A percentile compares a stretch with the other conserved stretches of the same genome.
phyloP scores from a whole-genome alignment of 805 yeast species.

The Candida boleticola region DNA sequence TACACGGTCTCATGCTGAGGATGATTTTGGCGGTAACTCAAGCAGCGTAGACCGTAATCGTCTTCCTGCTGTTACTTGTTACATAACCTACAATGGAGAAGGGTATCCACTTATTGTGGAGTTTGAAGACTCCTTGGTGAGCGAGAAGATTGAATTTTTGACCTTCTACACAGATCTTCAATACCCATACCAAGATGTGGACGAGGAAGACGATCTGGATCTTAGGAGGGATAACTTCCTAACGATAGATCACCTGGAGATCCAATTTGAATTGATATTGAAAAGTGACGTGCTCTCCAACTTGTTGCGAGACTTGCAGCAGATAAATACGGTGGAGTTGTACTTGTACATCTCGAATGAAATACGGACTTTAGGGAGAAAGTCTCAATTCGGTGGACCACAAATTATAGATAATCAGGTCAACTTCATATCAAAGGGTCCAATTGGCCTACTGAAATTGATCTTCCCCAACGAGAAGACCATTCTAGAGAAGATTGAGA shows the following conservation, averaged over 20 bases:
- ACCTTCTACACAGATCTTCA: conserved; percentile 33
- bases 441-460: conserved; percentile 69
- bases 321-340: conserved; percentile 35
- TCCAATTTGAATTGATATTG: conserved; percentile 36
- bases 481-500: conserved; percentile 58
- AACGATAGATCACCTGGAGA: conserved; percentile 25
- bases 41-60: conserved; percentile 5
- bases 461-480: conserved; percentile 62
- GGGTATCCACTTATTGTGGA: conserved; percentile 39
- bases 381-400: conserved; percentile 4
- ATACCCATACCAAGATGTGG: conserved; percentile 20
- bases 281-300: conserved; percentile 38
- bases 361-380: conserved; percentile 5
- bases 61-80: conserved; percentile 25
- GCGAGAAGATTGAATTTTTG: conserved; percentile 40
- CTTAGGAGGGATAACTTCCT: conserved; percentile 7
- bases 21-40: background rate
- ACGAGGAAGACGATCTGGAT: conserved; percentile 8
- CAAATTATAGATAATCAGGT: conserved; percentile 34
- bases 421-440: conserved; percentile 64
- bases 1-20: conserved; percentile 1
- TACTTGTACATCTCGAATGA: conserved; percentile 29
- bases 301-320: conserved; percentile 34
- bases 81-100: conserved; percentile 35
- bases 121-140: conserved; percentile 39